phyloP scores from a whole-genome alignment of 73 alveolate species.

The Loxodes magnus region DNA sequence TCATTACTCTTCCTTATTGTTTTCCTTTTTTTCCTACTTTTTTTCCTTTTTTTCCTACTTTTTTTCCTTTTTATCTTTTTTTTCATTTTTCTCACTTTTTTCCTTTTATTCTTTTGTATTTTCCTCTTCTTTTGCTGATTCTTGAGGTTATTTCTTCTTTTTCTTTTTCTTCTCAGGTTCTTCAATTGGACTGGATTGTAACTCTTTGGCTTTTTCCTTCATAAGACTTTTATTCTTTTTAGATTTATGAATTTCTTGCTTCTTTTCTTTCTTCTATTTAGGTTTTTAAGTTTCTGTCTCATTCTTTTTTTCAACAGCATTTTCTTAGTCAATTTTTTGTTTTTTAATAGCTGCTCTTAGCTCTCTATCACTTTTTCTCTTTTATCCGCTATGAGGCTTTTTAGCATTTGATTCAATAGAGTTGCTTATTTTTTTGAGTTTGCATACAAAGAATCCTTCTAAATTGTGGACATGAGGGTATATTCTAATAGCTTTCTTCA shows the following conservation, averaged over 20 bases:
- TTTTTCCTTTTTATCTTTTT: conserved; percentile 9
- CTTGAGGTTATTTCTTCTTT: conserved; percentile 6
- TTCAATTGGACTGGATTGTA: not conserved
- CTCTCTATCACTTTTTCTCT: conserved; percentile 41
- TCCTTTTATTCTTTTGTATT: conserved; percentile 16
- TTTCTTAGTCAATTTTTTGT: conserved; percentile 19
- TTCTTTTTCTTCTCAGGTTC: conserved; percentile 2
- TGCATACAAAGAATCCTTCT: conserved; percentile 95
- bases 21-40: conserved; percentile 22
- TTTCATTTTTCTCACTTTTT: conserved; percentile 12
- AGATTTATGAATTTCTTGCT: conserved; percentile 32
- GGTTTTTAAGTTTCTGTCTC: conserved; percentile 12
- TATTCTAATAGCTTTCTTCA: conserved; percentile 47
- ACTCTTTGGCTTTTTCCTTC: conserved; percentile 2
- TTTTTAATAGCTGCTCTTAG: conserved; percentile 21
- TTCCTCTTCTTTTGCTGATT: not conserved
- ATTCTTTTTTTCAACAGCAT: conserved; percentile 31
- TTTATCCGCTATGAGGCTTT: conserved; percentile 33
- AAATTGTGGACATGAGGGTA: conserved; percentile 94
- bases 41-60: conserved; percentile 10
- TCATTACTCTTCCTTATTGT: too few species aligned
- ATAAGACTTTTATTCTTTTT: conserved; percentile 21
- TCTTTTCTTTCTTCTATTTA: conserved; percentile 35
- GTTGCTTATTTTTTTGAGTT: conserved; percentile 83
- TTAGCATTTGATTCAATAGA: conserved; percentile 20